Percentiles rank a stretch among this genome's conserved stretches.
Conservation (phyloP, 2,329 filamentous ascomycete genomes). For the Talaromyces sp. region DNA sequence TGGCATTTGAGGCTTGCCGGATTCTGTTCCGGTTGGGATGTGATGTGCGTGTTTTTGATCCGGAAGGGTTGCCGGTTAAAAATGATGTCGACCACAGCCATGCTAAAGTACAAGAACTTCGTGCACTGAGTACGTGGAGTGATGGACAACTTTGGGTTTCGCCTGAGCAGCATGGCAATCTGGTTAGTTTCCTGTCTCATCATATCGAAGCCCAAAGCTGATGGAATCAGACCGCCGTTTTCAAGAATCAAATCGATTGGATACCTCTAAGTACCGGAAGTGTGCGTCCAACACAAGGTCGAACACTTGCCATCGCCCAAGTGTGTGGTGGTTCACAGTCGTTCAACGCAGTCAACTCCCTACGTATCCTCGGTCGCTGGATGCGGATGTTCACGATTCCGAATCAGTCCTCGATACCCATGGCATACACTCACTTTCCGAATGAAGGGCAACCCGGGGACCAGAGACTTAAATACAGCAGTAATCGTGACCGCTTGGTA, state of each 20-base stretch:
- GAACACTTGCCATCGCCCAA: constrained; percentile 58
- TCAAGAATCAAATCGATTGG: constrained; percentile 69
- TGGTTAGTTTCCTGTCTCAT: constrained; percentile 40
- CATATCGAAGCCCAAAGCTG: neutral
- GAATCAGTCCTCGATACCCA: constrained; percentile 61
- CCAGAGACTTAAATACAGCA: constrained; percentile 50
- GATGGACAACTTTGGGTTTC: constrained; percentile 63
- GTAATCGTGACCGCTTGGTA: constrained; percentile 56
- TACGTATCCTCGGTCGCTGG: constrained; percentile 63
- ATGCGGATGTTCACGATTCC: constrained; percentile 66
- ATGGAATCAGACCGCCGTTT: constrained; percentile 51
- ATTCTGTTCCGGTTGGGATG: constrained; percentile 61
- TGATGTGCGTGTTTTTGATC: constrained; percentile 60
- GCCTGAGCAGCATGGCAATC: constrained; percentile 62
- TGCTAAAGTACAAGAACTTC: constrained; percentile 58
- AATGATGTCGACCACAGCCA: constrained; percentile 57
- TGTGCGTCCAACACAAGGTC: constrained; percentile 61
- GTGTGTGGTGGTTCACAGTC: constrained; percentile 61
- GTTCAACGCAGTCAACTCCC: constrained; percentile 62
- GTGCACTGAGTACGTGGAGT: constrained; percentile 58
- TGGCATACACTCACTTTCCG: constrained; percentile 59
- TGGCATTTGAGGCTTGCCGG: constrained; percentile 56
- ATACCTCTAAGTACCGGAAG: constrained; percentile 58
- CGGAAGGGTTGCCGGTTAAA: constrained; percentile 56
- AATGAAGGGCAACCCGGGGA: constrained; percentile 43